These are phyloP conservation scores for Spinacia oleracea DNA, from an alignment of 179 eudicot genomes.

Conservation along the genomic window DNA sequence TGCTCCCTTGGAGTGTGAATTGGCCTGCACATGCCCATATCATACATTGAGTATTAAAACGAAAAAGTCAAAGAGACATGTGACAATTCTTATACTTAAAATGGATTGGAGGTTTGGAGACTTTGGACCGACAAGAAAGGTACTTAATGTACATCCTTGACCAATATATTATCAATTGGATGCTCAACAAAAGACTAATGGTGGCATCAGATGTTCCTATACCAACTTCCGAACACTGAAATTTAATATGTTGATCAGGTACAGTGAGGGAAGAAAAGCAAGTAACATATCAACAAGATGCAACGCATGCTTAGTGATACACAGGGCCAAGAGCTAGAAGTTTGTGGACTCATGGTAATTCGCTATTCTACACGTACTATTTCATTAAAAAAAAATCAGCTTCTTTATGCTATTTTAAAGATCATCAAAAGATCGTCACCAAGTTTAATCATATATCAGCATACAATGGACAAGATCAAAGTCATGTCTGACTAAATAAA, in stretches of 20 bases:
- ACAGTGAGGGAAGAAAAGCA: background rate
- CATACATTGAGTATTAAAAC: constrained; percentile 23
- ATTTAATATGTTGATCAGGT: background rate
- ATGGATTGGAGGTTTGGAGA: background rate
- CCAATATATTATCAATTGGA: background rate
- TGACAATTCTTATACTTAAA: background rate
- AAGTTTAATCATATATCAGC: background rate
- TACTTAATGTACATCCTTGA: background rate
- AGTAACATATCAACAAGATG: background rate
- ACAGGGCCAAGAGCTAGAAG: background rate
- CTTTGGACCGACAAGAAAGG: background rate
- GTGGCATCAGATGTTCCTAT: no score
- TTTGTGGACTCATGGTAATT: background rate
- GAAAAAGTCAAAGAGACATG: constrained; percentile 1
- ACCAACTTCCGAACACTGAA: background rate
- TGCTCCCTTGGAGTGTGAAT: constrained; percentile 42
- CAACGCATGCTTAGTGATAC: background rate
- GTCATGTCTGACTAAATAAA: background rate
- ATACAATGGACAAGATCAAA: background rate
- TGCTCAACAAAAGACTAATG: background rate
- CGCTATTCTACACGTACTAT: background rate
- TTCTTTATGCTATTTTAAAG: background rate
- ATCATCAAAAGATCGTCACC: background rate
- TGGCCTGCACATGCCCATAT: constrained; percentile 54
- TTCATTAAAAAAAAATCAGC: background rate